Evolutionary conservation across 1,284 basidiomycete genomes (phyloP), one percentile per base, ranked within the genome.

Genomic region (Cryptococcus sp.): DNA sequence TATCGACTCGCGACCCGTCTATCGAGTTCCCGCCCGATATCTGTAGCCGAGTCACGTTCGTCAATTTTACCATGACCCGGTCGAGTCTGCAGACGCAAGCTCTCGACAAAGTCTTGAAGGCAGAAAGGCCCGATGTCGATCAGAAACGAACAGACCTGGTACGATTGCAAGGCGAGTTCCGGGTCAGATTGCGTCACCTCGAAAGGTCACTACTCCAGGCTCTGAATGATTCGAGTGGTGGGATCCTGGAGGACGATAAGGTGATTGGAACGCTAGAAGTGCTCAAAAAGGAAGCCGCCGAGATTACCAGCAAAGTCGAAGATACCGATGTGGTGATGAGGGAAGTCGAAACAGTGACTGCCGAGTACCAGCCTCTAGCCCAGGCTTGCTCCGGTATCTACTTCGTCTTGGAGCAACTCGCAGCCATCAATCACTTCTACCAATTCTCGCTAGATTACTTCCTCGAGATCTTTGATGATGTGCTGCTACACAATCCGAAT

Each of bases 61-160:
- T 98, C 79, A 99, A 99, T 79, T 99, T 99, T 76, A 98, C 94
- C 16, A 98, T 98, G 91, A 99, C 96, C 0, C 83, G 93, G 54
- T 91, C 91, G 73, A 97, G 92, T 81, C 81, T 99, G 34, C 94
- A 98, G 75, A 97, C 91, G 59, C 96, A 98, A 75, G 96, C 93
- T 0, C 82, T 98, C 46, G 93, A 97, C 71, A 92, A 97, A 73
- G 92, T 98, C 2, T 83, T 99, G 57, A 94, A 94, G 70, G 90
- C 91, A 42, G 96, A 99, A 72, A 83, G 96, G 13, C 92, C 97
- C 0, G 96, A 98, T 67, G 93, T 92, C 1, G 96, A 99, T 73
- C 84, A 86, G 67, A 98, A 96, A 78, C 82, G 96, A 45, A 93
- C 91, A n/a, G 94, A 98, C 69, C 81, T 99, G 56, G 91, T 98